These are phyloP conservation scores for Dictyostelium discoideum DNA, from an alignment of 78 protist species.

Conservation along the genomic window DNA sequence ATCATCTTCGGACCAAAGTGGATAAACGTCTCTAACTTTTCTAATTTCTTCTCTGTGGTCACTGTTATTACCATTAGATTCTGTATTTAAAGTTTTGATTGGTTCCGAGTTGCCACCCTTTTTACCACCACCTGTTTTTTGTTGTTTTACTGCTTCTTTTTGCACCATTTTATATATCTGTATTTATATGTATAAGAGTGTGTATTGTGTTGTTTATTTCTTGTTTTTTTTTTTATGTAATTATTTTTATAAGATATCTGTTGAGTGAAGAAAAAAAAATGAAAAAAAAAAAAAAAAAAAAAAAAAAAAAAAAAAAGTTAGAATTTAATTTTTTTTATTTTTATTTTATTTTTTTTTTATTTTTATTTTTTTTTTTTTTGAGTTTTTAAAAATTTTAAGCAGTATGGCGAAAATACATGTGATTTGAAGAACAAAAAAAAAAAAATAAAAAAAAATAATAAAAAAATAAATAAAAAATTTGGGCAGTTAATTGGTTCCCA, in stretches of 20 bases:
- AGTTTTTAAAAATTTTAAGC: not conserved
- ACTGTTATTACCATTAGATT: not conserved
- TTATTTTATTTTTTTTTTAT: not conserved
- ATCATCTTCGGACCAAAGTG: constrained; percentile 56
- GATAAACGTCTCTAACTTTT: constrained; percentile 33
- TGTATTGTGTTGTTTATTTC: constrained; percentile 4
- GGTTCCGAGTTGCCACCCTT: constrained; percentile 26
- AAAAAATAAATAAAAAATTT: no score
- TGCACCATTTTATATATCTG: constrained; percentile 58
- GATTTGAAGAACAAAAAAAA: not conserved
- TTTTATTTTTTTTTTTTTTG: not conserved
- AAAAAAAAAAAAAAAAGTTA: not conserved
- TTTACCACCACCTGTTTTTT: constrained; percentile 26
- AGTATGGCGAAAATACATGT: not conserved
- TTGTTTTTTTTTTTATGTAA: not conserved
- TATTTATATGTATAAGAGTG: constrained; percentile 2
- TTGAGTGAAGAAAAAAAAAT: not conserved
- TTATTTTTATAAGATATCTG: not conserved
- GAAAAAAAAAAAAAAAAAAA: not conserved
- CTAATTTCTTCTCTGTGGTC: constrained; percentile 55
- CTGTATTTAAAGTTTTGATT: constrained; percentile 9
- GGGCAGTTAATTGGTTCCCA: not conserved
- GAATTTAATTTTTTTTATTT: not conserved
- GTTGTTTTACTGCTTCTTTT: constrained; percentile 42
- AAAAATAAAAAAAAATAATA: no score